A percentile compares a stretch with the other conserved stretches of the same genome.
Evolutionary conservation across 2,329 filamentous ascomycete species (phyloP).

Genomic region (Cladorrhinum sp.): DNA sequence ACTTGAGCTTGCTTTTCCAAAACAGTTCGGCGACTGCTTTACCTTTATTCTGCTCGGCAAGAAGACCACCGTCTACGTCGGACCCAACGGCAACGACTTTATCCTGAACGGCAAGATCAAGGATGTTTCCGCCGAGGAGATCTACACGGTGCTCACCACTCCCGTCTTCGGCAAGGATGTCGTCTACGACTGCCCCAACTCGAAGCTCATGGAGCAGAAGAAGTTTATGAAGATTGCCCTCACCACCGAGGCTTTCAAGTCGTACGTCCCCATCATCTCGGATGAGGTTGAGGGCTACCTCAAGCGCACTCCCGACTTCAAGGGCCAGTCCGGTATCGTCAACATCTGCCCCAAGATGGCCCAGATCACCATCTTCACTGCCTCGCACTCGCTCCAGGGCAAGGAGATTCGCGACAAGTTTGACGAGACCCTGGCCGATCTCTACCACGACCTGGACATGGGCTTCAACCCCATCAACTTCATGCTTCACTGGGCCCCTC

Average conservation of each 20-base stretch:
- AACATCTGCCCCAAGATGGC: slow-evolving; percentile 67
- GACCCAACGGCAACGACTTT: slow-evolving; percentile 52
- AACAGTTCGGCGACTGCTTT: slow-evolving; percentile 51
- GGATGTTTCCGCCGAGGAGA: slow-evolving; percentile 53
- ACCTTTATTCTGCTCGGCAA: slow-evolving; percentile 52
- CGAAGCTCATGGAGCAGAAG: slow-evolving; percentile 87
- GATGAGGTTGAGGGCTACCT: slow-evolving; percentile 66
- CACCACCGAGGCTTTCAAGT: slow-evolving; percentile 59
- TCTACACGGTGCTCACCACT: slow-evolving; percentile 49
- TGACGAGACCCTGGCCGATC: slow-evolving; percentile 66
- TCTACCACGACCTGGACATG: slow-evolving; percentile 78
- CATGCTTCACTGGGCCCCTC: slow-evolving; percentile 72
- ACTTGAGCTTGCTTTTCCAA: background rate
- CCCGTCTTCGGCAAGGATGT: slow-evolving; percentile 72
- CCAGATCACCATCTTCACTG: slow-evolving; percentile 80
- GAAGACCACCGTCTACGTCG: slow-evolving; percentile 49
- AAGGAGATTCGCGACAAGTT: slow-evolving; percentile 71
- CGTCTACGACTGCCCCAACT: slow-evolving; percentile 80
- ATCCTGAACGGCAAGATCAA: slow-evolving; percentile 53
- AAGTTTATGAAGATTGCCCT: slow-evolving; percentile 74
- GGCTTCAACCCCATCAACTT: slow-evolving; percentile 82
- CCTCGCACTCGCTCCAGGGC: slow-evolving; percentile 70
- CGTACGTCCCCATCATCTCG: slow-evolving; percentile 69
- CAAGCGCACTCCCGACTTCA: slow-evolving; percentile 53
- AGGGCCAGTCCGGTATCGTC: slow-evolving; percentile 56